These are phyloP conservation scores for Sporothrix luriei DNA, from an alignment of 2,329 filamentous ascomycete species.

Conservation along the genomic window DNA sequence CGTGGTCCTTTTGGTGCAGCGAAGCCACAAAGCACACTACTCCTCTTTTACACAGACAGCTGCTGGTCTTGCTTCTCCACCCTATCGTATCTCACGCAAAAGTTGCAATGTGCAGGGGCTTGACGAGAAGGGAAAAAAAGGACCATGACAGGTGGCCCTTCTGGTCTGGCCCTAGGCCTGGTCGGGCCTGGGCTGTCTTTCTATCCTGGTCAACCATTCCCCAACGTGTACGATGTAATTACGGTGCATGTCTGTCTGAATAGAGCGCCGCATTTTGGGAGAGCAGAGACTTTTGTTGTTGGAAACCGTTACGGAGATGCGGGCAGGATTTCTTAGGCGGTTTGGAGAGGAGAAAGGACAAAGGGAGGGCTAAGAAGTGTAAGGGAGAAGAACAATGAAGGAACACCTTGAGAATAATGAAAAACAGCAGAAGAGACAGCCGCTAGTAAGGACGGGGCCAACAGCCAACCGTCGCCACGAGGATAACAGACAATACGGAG, in stretches of 20 bases:
- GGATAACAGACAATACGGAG: background rate
- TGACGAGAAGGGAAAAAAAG: background rate
- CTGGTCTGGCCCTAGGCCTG: constrained; percentile 13
- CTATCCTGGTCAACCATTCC: background rate
- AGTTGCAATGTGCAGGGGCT: background rate
- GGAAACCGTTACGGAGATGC: background rate
- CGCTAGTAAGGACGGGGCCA: background rate
- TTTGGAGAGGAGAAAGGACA: background rate
- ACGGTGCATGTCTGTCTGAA: constrained; percentile 11
- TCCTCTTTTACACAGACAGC: background rate
- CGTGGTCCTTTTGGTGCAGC: constrained; percentile 4
- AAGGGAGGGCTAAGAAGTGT: background rate
- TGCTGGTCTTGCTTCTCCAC: background rate
- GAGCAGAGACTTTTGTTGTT: background rate
- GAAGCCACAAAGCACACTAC: background rate
- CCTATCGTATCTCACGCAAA: background rate
- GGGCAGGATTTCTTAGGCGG: no score
- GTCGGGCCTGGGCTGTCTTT: background rate
- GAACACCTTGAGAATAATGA: background rate
- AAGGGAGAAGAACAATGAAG: background rate
- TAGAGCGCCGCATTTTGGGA: constrained; percentile 7
- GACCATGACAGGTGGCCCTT: constrained; percentile 7
- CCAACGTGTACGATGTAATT: no score
- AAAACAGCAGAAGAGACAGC: background rate
- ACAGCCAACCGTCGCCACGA: background rate